These are phyloP conservation scores for Talaromyces sp. DNA, from an alignment of 2,329 filamentous ascomycete genomes.

Conservation along the genomic window DNA sequence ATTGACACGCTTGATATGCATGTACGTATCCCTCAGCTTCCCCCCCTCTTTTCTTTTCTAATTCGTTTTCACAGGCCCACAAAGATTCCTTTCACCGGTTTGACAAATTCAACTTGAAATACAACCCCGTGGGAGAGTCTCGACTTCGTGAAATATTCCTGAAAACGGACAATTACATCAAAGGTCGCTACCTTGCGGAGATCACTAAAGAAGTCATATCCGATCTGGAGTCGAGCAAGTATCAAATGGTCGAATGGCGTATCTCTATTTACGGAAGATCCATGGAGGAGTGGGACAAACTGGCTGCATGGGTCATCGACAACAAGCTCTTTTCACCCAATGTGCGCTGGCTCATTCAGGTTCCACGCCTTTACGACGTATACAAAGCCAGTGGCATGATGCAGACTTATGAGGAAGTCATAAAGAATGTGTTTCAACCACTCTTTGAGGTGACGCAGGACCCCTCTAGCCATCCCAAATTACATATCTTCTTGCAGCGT, in stretches of 20 bases:
- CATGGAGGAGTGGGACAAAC: conserved; percentile 93
- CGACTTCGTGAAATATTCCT: conserved; percentile 95
- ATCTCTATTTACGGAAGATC: conserved; percentile 94
- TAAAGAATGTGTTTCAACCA: conserved; percentile 87
- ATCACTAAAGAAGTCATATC: conserved; percentile 98
- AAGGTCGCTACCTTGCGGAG: conserved; percentile 91
- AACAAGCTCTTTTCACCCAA: conserved; percentile 98
- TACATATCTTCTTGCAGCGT: conserved; percentile 89
- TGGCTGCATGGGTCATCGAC: conserved; percentile 94
- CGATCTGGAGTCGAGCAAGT: conserved; percentile 96
- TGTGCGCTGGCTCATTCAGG: conserved; percentile 92
- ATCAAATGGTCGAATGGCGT: conserved; percentile 99
- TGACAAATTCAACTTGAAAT: conserved; percentile 99
- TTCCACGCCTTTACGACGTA: conserved; percentile 90
- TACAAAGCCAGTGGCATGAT: conserved; percentile 87
- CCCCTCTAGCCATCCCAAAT: conserved; percentile 79
- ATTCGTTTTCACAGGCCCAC: conserved; percentile 60
- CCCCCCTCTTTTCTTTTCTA: neutral
- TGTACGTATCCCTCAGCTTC: too few species aligned
- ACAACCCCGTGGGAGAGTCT: conserved; percentile 95
- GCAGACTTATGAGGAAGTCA: conserved; percentile 82
- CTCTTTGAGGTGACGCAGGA: conserved; percentile 91
- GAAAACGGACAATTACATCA: conserved; percentile 97
- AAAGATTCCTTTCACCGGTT: conserved; percentile 98
- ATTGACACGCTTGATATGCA: conserved; percentile 99